Conservation (phyloP, 805 yeast genomes). For the Pichia heedii region DNA sequence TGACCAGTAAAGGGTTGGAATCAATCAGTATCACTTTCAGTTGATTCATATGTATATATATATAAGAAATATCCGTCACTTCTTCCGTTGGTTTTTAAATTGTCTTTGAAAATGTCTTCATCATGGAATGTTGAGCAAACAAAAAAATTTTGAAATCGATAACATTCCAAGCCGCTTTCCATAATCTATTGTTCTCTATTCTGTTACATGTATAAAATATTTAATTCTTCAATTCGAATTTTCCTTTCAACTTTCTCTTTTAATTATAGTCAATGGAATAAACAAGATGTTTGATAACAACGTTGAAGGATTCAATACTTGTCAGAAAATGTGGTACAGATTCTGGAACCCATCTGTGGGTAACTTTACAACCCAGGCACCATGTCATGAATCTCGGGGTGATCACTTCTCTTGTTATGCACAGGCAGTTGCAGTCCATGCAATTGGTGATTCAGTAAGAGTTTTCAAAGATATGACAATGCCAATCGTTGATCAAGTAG, state of each 20-base stretch:
- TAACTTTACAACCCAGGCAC: slow-evolving; percentile 33
- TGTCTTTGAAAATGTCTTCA: too few relatives aligned
- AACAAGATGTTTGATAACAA: slow-evolving; percentile 20
- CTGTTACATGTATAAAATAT: too few relatives aligned
- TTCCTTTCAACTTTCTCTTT: too few relatives aligned
- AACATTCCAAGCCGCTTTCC: too few relatives aligned
- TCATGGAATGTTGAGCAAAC: too few relatives aligned
- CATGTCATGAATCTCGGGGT: slow-evolving; percentile 37
- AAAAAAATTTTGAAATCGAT: too few relatives aligned
- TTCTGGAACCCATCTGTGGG: slow-evolving; percentile 32
- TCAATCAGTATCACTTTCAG: slow-evolving; percentile 4
- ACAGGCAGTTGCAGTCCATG: slow-evolving; percentile 55
- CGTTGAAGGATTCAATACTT: slow-evolving; percentile 32
- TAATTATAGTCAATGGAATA: background rate
- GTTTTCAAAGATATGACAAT: slow-evolving; percentile 42
- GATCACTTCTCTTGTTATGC: slow-evolving; percentile 61
- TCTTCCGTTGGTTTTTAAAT: too few relatives aligned
- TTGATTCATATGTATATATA: too few relatives aligned
- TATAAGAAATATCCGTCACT: too few relatives aligned
- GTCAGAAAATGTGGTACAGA: slow-evolving; percentile 33
- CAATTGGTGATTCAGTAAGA: slow-evolving; percentile 56
- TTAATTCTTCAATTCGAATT: too few relatives aligned
- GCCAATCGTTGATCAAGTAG: slow-evolving; percentile 45
- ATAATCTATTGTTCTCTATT: too few relatives aligned
- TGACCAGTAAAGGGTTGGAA: background rate